Percentiles rank a stretch among this genome's conserved stretches.
Evolutionary conservation across 148 eudicot species (phyloP).

Genomic region (Rhododendron ovatum): DNA sequence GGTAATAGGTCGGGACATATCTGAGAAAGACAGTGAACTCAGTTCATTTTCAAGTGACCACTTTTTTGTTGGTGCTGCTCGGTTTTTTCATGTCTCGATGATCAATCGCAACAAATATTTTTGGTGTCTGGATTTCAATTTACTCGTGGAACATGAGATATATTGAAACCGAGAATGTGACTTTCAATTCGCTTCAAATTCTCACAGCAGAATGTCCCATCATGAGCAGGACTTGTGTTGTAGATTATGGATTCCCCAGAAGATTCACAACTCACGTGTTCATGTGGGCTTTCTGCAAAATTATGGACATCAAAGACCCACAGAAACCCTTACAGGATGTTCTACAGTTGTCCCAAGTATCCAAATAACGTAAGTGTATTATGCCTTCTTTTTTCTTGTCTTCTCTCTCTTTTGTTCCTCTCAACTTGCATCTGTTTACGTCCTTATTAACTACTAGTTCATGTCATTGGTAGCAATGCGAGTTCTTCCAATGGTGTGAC

Average conservation of each 20-base stretch:
- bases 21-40: not conserved
- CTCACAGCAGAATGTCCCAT: not conserved
- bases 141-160: not conserved
- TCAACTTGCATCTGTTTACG: not conserved
- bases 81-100: not conserved
- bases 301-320: not conserved
- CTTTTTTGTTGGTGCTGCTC: not conserved
- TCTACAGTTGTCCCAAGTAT: not conserved
- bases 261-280: not conserved
- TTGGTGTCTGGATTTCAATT: not conserved
- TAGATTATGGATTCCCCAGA: not conserved
- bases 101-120: not conserved
- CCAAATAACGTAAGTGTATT: not conserved
- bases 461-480: not conserved
- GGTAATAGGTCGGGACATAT: not conserved
- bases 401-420: not conserved
- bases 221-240: not conserved
- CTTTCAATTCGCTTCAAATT: not conserved
- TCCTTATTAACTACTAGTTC: not conserved
- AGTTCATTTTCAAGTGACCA: not conserved
- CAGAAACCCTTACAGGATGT: not conserved
- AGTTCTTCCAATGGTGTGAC: not conserved
- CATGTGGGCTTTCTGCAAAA: not conserved
- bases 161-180: not conserved
- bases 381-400: not conserved